Evolutionary conservation across 2,329 filamentous ascomycete genomes (phyloP).

Genomic region (Sphaerostilbella broomeana): DNA sequence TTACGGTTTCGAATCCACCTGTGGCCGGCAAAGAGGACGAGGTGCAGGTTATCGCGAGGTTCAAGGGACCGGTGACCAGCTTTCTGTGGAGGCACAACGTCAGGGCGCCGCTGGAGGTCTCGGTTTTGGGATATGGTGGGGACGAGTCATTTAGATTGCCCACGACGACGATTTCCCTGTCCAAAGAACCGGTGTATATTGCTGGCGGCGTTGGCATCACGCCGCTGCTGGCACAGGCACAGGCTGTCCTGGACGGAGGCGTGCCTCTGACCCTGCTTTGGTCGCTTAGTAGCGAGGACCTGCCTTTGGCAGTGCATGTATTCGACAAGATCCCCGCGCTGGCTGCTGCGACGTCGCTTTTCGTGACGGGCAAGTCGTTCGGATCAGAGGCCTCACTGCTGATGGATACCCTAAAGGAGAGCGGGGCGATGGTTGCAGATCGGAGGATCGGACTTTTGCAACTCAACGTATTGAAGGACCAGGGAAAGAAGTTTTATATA

Average conservation of each 20-base stretch:
- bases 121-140: conserved; percentile 68
- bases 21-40: conserved; percentile 28
- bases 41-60: conserved; percentile 67
- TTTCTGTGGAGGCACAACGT: conserved; percentile 56
- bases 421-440: conserved; percentile 29
- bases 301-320: conserved; percentile 54
- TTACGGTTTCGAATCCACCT: conserved; percentile 66
- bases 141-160: conserved; percentile 38
- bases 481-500: conserved; percentile 44
- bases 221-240: conserved; percentile 65
- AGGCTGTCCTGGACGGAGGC: conserved; percentile 33
- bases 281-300: conserved; percentile 57
- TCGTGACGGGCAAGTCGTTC: too few species aligned
- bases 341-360: conserved; percentile 49
- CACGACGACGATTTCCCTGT: conserved; percentile 1
- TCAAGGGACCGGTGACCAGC: conserved; percentile 61
- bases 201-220: conserved; percentile 81
- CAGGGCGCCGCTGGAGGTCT: conserved; percentile 51
- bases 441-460: conserved; percentile 37
- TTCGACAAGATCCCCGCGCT: conserved; percentile 49
- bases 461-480: conserved; percentile 32
- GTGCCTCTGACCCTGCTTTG: conserved; percentile 55
- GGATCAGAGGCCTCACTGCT: conserved; percentile 31
- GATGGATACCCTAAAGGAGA: conserved; percentile 26
- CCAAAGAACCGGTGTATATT: conserved; percentile 49